A percentile compares a stretch with the other conserved stretches of the same genome.
Conservation (phyloP, 352 stramenopile genomes). For the Globisporangium megalacanthum region DNA sequence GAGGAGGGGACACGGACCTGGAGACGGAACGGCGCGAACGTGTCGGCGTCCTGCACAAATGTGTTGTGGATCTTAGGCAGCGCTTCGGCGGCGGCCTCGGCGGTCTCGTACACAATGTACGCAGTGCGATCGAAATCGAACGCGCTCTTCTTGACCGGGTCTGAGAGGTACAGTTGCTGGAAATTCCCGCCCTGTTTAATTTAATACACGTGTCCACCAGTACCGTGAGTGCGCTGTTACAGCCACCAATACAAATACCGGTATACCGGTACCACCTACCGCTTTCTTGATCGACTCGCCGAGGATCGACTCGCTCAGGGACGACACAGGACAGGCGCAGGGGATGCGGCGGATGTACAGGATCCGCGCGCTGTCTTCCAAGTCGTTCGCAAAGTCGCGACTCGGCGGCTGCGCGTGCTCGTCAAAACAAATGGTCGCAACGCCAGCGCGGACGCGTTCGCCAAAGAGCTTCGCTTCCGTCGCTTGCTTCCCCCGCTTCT, state of each 20-base stretch:
- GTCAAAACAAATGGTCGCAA: constrained; percentile 56
- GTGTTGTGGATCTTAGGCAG: constrained; percentile 84
- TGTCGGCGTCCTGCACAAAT: constrained; percentile 74
- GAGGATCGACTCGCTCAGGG: constrained; percentile 58
- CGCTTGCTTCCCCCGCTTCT: constrained; percentile 63
- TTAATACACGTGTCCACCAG: neutral
- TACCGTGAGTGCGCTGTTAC: neutral
- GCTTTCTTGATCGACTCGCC: constrained; percentile 81
- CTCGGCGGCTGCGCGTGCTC: constrained; percentile 40
- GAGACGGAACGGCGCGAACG: constrained; percentile 71
- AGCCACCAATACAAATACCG: too few species aligned
- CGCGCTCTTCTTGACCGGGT: constrained; percentile 82
- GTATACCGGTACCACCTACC: constrained; percentile 24
- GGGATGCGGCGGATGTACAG: constrained; percentile 79
- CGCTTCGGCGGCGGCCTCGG: constrained; percentile 59
- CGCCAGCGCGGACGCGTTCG: constrained; percentile 50
- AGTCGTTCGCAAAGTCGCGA: constrained; percentile 68
- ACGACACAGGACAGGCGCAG: constrained; percentile 63
- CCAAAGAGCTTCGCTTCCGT: constrained; percentile 72
- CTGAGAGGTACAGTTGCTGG: constrained; percentile 72
- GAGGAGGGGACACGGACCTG: constrained; percentile 23
- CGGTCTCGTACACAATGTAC: constrained; percentile 81
- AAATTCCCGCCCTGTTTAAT: constrained; percentile 56
- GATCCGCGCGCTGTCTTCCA: constrained; percentile 71
- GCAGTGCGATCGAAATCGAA: constrained; percentile 83